Conservation (phyloP, 148 eudicot genomes). For the Fagopyrum esculentum region DNA sequence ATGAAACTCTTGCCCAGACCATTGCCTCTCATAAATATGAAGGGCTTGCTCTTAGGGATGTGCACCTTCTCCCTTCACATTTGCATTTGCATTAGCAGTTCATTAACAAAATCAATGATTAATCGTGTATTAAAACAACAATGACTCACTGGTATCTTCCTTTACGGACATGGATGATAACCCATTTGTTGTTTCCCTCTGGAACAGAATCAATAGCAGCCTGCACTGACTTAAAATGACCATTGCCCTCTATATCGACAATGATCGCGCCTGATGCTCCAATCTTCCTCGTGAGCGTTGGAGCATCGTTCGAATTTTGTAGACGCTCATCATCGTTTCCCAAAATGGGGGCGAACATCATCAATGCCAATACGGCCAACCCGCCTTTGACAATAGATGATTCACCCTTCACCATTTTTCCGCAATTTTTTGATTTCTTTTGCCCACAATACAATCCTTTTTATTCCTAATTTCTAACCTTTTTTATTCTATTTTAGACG, state of each 20-base stretch:
- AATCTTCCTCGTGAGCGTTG: constrained; percentile 33
- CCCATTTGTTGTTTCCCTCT: constrained; percentile 61
- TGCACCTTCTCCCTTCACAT: constrained; percentile 64
- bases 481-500: too few species aligned
- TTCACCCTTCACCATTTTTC: not conserved
- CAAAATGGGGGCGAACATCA: not conserved
- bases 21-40: constrained; percentile 72
- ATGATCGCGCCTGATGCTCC: constrained; percentile 34
- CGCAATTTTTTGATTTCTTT: too few species aligned
- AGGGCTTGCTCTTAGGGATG: constrained; percentile 51
- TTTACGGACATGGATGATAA: constrained; percentile 59
- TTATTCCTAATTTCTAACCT: too few species aligned
- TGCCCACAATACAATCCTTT: too few species aligned
- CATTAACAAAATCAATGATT: not conserved
- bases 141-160: constrained; percentile 52
- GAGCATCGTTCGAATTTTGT: constrained; percentile 20
- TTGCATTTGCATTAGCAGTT: not conserved
- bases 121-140: not conserved
- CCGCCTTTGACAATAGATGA: not conserved
- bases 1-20: constrained; percentile 55
- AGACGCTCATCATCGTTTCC: not conserved
- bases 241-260: constrained; percentile 60
- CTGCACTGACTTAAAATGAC: constrained; percentile 64
- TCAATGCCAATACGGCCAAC: not conserved
- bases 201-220: constrained; percentile 75